A percentile compares a stretch with the other conserved stretches of the same genome.
Evolutionary conservation across 2,329 filamentous ascomycete genomes (phyloP).

Genomic region (Beauveria australis): DNA sequence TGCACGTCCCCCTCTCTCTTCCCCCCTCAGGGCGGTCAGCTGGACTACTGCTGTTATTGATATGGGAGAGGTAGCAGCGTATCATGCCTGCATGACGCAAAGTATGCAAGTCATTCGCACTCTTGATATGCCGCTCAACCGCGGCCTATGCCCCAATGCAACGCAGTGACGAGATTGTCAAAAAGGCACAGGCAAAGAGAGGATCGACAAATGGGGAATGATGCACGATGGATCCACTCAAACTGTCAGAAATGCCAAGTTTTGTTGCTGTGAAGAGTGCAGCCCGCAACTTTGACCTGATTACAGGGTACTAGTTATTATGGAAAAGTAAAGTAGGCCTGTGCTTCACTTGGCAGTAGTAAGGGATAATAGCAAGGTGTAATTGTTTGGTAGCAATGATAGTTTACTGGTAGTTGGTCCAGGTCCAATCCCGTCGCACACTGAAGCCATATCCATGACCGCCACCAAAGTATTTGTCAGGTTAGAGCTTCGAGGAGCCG

Average conservation of each 20-base stretch:
- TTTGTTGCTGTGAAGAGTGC: no score
- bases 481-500: conserved; percentile 27
- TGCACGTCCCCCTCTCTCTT: not conserved
- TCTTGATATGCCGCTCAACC: not conserved
- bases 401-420: no score
- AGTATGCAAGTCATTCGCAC: not conserved
- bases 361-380: no score
- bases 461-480: not conserved
- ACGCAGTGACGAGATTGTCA: not conserved
- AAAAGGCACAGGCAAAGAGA: not conserved
- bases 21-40: no score
- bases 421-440: not conserved
- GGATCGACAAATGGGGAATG: not conserved
- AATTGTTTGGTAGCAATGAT: not conserved
- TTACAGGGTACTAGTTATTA: no score
- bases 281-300: no score
- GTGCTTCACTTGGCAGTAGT: not conserved
- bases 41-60: not conserved
- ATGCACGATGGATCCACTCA: no score
- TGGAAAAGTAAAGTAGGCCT: not conserved
- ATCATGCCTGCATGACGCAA: not conserved
- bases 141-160: not conserved
- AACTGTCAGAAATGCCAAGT: no score
- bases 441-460: no score
- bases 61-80: not conserved